Percentiles rank a stretch among this genome's conserved stretches.
These are phyloP conservation scores for Fagopyrum tataricum DNA, from an alignment of 148 eudicot genomes.

Conservation along the genomic window DNA sequence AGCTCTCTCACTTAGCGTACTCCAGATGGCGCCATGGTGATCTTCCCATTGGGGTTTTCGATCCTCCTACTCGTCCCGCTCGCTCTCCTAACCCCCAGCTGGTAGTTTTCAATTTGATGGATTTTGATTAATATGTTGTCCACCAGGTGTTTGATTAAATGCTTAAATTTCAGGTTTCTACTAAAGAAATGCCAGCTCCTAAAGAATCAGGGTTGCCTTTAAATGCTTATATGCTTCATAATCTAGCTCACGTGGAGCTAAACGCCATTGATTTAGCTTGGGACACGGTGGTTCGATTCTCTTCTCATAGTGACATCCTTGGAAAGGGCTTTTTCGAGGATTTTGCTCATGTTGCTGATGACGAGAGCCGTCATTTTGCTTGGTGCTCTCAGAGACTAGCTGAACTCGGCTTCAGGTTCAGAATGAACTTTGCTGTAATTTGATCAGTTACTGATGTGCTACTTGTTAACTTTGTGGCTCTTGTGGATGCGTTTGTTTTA, in stretches of 20 bases:
- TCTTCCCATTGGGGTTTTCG: constrained; percentile 49
- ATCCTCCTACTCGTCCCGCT: constrained; percentile 58
- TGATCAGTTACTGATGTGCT: background rate
- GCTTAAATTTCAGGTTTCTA: constrained; percentile 47
- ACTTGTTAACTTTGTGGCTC: background rate
- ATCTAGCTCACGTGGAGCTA: constrained; percentile 96
- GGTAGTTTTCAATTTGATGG: constrained; percentile 24
- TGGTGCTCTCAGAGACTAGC: constrained; percentile 89
- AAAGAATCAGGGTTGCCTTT: constrained; percentile 80
- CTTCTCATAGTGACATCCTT: constrained; percentile 58
- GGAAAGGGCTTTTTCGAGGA: constrained; percentile 79
- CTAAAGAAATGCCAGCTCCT: constrained; percentile 75
- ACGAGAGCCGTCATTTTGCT: constrained; percentile 94
- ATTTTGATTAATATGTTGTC: background rate
- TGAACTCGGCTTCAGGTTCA: constrained; percentile 86
- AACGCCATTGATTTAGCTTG: constrained; percentile 95
- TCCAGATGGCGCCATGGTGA: constrained; percentile 35
- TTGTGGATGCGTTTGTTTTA: constrained; percentile 13
- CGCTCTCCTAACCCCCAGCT: constrained; percentile 64
- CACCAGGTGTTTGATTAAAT: constrained; percentile 7
- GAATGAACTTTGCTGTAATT: background rate
- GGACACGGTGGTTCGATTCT: constrained; percentile 96
- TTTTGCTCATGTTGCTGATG: constrained; percentile 98
- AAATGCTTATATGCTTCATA: constrained; percentile 91
- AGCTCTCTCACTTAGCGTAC: constrained; percentile 71